Percentiles rank a stretch among this genome's conserved stretches.
Evolutionary conservation across 1,284 basidiomycete species (phyloP).

Genomic region (Cryptococcus sp.): DNA sequence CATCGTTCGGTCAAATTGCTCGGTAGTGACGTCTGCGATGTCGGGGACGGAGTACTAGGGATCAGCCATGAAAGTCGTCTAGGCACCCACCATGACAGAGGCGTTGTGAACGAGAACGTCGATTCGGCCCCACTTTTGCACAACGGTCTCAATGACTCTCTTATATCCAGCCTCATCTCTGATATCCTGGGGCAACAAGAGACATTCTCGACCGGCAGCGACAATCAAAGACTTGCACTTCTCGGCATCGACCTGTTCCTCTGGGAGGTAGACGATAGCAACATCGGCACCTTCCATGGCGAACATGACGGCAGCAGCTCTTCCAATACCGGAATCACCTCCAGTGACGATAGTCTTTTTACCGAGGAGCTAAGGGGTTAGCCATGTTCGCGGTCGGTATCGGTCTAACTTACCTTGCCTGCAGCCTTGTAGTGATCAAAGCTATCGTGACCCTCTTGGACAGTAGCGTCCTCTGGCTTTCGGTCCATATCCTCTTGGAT

Average conservation of each 20-base stretch:
- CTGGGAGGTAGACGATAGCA: constrained; percentile 58
- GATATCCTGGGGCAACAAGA: constrained; percentile 35
- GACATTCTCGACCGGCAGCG: constrained; percentile 23
- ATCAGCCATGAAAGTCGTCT: background rate
- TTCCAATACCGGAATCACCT: constrained; percentile 46
- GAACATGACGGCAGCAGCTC: constrained; percentile 58
- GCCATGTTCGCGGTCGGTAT: background rate
- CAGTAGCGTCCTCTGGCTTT: constrained; percentile 29
- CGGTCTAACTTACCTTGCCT: constrained; percentile 24
- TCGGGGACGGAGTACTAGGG: constrained; percentile 25
- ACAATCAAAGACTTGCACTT: constrained; percentile 35
- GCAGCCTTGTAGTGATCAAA: constrained; percentile 47
- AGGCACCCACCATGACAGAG: constrained; percentile 39
- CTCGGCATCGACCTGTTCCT: constrained; percentile 50
- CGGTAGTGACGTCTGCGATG: constrained; percentile 40
- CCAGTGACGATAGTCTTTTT: constrained; percentile 48
- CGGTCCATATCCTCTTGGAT: constrained; percentile 39
- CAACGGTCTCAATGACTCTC: constrained; percentile 33
- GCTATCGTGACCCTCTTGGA: constrained; percentile 44
- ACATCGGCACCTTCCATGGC: constrained; percentile 62
- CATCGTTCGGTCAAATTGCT: constrained; percentile 41
- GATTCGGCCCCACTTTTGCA: constrained; percentile 40
- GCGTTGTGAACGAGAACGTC: constrained; percentile 47
- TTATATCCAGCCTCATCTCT: constrained; percentile 39
- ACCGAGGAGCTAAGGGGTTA: constrained; percentile 40